phyloP scores from a whole-genome alignment of 2,329 filamentous ascomycete species.

The Eutypa lata region DNA sequence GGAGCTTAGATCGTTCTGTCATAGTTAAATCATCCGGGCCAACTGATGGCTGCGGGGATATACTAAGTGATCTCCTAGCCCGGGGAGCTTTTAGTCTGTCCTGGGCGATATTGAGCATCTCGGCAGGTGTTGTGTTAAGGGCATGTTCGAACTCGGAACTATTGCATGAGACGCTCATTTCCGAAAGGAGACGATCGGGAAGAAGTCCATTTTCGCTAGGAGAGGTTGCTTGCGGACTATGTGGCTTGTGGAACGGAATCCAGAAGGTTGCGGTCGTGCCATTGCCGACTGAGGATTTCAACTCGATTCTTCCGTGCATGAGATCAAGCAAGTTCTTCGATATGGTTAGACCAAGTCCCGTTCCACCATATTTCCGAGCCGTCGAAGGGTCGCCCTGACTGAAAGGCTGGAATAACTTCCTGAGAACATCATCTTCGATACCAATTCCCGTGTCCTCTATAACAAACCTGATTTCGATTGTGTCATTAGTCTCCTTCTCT shows the following conservation, averaged over 20 bases:
- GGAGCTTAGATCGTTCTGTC: conserved; percentile 58
- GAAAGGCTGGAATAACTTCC: conserved; percentile 74
- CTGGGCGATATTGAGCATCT: conserved; percentile 18
- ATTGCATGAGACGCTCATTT: conserved; percentile 62
- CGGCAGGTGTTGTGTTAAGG: conserved; percentile 39
- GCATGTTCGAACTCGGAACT: conserved; percentile 60
- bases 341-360: conserved; percentile 74
- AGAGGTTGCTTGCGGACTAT: conserved; percentile 43
- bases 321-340: conserved; percentile 77
- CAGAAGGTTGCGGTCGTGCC: conserved; percentile 75
- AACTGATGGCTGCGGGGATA: conserved; percentile 21
- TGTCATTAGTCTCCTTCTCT: conserved; percentile 61
- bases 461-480: conserved; percentile 65
- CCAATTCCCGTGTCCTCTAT: conserved; percentile 79
- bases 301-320: conserved; percentile 72
- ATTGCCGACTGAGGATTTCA: conserved; percentile 63
- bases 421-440: conserved; percentile 73
- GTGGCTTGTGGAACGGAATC: conserved; percentile 73
- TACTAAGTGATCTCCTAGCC: conserved; percentile 32
- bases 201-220: conserved; percentile 62
- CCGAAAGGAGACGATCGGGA: conserved; percentile 64
- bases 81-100: conserved; percentile 22
- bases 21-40: conserved; percentile 48
- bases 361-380: conserved; percentile 74
- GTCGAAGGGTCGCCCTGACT: conserved; percentile 80